Conservation (phyloP, 1,139 yeast genomes). For the Kurtzmaniella quercitrusa region DNA sequence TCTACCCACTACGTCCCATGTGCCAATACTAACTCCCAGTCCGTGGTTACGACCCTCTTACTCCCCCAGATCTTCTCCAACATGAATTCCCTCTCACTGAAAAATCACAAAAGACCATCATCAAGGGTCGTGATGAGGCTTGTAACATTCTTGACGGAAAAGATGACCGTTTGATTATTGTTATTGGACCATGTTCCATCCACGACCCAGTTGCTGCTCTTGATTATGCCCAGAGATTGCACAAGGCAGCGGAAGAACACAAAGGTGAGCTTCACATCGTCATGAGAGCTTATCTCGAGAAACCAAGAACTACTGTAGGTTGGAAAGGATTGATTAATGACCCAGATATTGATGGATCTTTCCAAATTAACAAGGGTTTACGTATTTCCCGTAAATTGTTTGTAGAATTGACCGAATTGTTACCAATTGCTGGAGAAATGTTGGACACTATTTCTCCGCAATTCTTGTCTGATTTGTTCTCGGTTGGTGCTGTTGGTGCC, state of each 20-base stretch:
- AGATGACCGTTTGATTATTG: slow-evolving; percentile 80
- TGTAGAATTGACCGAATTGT: slow-evolving; percentile 68
- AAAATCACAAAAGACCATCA: slow-evolving; percentile 61
- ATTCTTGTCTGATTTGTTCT: slow-evolving; percentile 83
- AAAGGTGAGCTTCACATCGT: slow-evolving; percentile 73
- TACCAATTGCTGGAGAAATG: slow-evolving; percentile 97
- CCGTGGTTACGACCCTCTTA: slow-evolving; percentile 82
- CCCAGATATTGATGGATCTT: slow-evolving; percentile 89
- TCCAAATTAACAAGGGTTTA: slow-evolving; percentile 93
- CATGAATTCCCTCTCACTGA: slow-evolving; percentile 70
- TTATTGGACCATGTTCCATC: slow-evolving; percentile 93
- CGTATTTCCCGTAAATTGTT: slow-evolving; percentile 83
- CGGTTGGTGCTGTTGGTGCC: slow-evolving; percentile 98
- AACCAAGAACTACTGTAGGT: slow-evolving; percentile 98
- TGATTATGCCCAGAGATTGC: slow-evolving; percentile 76
- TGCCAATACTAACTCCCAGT: slow-evolving; percentile 23
- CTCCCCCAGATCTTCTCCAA: slow-evolving; percentile 82
- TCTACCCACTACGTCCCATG: no score
- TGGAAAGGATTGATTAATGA: slow-evolving; percentile 99
- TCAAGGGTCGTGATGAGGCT: slow-evolving; percentile 73
- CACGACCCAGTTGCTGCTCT: slow-evolving; percentile 88
- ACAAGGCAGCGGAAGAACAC: slow-evolving; percentile 63
- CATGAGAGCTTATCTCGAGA: slow-evolving; percentile 97
- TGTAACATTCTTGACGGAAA: slow-evolving; percentile 64
- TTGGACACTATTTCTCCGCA: slow-evolving; percentile 98